Evolutionary conservation across 352 stramenopile genomes (phyloP), one percentile per base, ranked within the genome.

Genomic region (Pythium pyrilobum): DNA sequence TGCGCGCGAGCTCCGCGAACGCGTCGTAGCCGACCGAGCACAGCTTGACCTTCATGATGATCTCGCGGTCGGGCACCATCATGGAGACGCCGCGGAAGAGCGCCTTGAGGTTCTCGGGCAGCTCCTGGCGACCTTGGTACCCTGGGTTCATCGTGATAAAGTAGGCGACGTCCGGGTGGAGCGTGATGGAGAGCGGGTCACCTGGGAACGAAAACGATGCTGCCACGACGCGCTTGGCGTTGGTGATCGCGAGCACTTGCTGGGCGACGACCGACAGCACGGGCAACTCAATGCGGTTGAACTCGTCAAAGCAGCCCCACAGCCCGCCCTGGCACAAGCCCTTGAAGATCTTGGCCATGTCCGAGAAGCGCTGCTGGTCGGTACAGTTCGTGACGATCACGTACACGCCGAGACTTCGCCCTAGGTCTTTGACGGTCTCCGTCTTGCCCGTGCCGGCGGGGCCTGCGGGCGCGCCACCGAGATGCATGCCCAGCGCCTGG

Each of bases 321-420:
- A 70, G 72, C 4, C 88, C 85, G 4, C 77, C 72, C 57, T 92
- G 80, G 23, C 81, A 66, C 11, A 92, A 72, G 21, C 86, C 86
- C 41, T 91, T 90, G 31, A 93, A 90, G 28, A 95, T 84, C 42
- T 80, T 92, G n/a, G 69, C 83, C 72, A 93, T 83, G 66, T 89
- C 89, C 51, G 81, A 87, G 64, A 87, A 90, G 54, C 87, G 96
- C 71, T 98, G 97, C 68, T 98, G 90, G 54, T 97, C 93, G 27
- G 83, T 97, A 71, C 94, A 98, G 60, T 98, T 98, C 61, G 97
- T 97, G 16, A 98, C 93, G 53, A 98, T 97, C 52, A 89, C 97
- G 0, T 95, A 76, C 25, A 97, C 93, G 2, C 87, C 92, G 1
- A 98, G 69, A 2, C 81, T 87, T 56, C 94, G 89, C 10, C 88